Base-by-base conservation (phyloP, 2,329 filamentous ascomycete genomes). In the Venturia aucupariae region DNA sequence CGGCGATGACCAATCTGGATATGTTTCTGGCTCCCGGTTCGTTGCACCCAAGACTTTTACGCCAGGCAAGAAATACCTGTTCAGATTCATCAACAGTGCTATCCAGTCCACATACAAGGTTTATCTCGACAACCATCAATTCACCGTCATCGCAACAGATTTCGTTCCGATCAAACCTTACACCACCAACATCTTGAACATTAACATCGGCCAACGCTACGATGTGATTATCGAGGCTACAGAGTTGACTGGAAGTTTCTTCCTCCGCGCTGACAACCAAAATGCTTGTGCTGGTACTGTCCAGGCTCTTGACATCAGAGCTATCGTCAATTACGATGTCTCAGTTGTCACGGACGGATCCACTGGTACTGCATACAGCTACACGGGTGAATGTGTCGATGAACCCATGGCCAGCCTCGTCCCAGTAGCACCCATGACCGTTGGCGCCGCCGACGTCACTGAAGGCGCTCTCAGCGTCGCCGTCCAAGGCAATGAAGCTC, bases 41-140 rank as follows among this genome's bases (percentile, higher is more conserved):
- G 63, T 67, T 69, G 61, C 38, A 62, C 66, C 73, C 57, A 68
- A 64, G 30, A 51, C 46, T 51, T 17, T 72, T 73, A 55, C 62
- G 64, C 2, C 63, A 66, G 15, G 71, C 69, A 69, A 72, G 68
- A 69, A 64, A 19, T 72, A 75, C 55, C 65, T 70, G 10, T 65
- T 75, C 46, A 68, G 72, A 46, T 41, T 75, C 24, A 67, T 75
- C 67, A 73, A 72, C 67, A 67, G 69, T 19, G 73, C 74, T 13
- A 76, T 77, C 27, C 71, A 78, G 48, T 74, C 75, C 0, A 75
- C 73, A 22, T 78, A 74, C 68, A 75, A 75, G 65, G 79, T 80
- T 68, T 74, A 72, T 62, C 75, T 79, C 48, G 77, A 78, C 63
- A 71, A 71, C 8, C 76, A 78, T 67, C 69, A 70, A 27, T 68